Evolutionary conservation across 2,329 filamentous ascomycete genomes (phyloP).

Genomic region (Colletotrichum sp.): DNA sequence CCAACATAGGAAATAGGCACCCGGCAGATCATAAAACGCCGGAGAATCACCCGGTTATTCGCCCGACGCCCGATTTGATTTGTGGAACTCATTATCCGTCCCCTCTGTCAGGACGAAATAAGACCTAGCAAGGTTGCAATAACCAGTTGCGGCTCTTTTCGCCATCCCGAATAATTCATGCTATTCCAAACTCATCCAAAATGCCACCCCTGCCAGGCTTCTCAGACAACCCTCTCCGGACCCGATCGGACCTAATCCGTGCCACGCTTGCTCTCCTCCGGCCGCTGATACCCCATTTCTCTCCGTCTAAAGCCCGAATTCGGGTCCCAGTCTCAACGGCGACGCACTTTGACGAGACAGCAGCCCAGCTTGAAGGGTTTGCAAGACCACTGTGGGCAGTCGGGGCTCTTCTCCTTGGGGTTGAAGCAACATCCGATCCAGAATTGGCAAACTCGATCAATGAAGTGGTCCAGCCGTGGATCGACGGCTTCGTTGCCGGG

Average conservation of each 20-base stretch:
- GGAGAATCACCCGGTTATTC: neutral
- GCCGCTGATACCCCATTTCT: conserved; percentile 38
- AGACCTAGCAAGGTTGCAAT: neutral
- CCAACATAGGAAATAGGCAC: neutral
- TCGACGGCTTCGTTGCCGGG: conserved; percentile 33
- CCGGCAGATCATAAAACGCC: neutral
- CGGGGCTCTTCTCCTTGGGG: conserved; percentile 47
- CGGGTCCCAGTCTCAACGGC: conserved; percentile 40
- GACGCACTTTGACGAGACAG: conserved; percentile 47
- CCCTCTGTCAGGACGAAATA: neutral
- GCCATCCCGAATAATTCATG: neutral
- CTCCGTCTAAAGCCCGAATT: conserved; percentile 37
- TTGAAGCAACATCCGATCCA: neutral
- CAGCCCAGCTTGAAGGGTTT: conserved; percentile 52
- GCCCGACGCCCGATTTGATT: neutral
- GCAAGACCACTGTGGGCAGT: conserved; percentile 43
- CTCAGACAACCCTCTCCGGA: conserved; percentile 43
- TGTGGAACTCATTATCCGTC: neutral
- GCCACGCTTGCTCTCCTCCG: conserved; percentile 38
- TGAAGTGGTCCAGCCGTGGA: conserved; percentile 31
- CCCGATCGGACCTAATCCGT: conserved; percentile 37
- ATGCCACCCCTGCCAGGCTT: conserved; percentile 46
- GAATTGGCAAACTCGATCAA: neutral
- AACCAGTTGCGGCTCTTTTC: neutral
- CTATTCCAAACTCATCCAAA: neutral